phyloP scores from a whole-genome alignment of 345 rosid genomes.

The Eucalyptus virginea region DNA sequence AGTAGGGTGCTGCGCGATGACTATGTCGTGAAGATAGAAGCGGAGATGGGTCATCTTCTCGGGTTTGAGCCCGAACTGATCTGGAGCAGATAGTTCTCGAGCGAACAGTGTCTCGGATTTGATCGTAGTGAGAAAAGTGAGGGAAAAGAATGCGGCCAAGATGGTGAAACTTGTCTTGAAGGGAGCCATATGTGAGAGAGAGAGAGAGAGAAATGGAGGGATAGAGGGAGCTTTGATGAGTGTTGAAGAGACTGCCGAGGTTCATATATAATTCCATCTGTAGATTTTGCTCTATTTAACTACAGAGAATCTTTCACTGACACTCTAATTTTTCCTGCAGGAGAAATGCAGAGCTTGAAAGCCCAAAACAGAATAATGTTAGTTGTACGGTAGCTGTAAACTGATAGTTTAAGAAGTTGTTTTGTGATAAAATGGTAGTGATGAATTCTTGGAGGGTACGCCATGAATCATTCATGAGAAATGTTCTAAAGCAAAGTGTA shows the following conservation, averaged over 20 bases:
- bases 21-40: constrained; percentile 22
- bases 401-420: not conserved
- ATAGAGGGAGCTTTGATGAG: too few relatives aligned
- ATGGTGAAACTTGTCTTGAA: not conserved
- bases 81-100: not conserved
- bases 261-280: too few relatives aligned
- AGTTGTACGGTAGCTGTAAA: not conserved
- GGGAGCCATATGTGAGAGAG: not conserved
- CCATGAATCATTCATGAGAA: not conserved
- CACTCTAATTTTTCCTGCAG: not conserved
- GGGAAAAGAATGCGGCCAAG: not conserved
- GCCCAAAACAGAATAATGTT: not conserved
- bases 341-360: not conserved
- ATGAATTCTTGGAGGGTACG: not conserved
- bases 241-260: too few relatives aligned
- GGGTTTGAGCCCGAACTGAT: not conserved
- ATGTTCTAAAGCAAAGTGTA: not conserved
- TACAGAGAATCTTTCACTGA: not conserved
- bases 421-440: not conserved
- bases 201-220: too few relatives aligned
- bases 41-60: constrained; percentile 28
- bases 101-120: not conserved
- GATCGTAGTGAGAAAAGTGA: not conserved
- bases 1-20: constrained; percentile 5
- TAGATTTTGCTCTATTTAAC: too few relatives aligned